Base-by-base conservation (phyloP, 1,284 basidiomycete species). In the Ceratobasidium theobromae region DNA sequence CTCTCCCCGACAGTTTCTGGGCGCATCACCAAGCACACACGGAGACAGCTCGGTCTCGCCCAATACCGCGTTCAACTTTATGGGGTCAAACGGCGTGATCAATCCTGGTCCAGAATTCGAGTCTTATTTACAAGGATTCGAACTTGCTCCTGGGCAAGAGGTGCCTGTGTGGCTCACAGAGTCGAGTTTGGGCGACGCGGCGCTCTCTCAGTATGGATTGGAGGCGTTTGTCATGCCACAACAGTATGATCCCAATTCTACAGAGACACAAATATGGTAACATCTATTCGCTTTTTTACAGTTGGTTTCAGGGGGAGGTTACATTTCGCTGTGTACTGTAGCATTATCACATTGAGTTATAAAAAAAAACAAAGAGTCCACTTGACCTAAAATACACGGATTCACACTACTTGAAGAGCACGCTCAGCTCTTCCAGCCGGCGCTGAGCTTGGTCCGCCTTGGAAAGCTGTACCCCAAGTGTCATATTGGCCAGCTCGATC, bases 401-500 rank as follows among this genome's bases (percentile, higher is more conserved):
- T n/a, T n/a, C n/a, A n/a, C n/a, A 48, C 41, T 60, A 60, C 55
- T 60, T 60, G 73, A 92, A 91, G 62, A 92, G 77, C 74, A 87
- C 83, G 69, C 83, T 82, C 69, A 93, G 80, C 73, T 93, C 91
- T 72, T 92, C 91, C 82, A 94, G 81, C 69, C 91, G 87, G 66
- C 91, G 86, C 71, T 89, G 86, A 76, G 91, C 78, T 72, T 95
- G 79, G 73, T 95, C 93, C 43, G 89, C 84, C 74, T 93, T 92
- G 78, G 83, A 91, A 76, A 90, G 84, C 72, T 83, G 86, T 70
- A 89, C 84, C 53, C 89, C 89, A 65, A 96, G 81, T 0, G 92
- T 93, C 84, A 96, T 86, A 71, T 95, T 92, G 32, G 93, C 95
- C 53, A 99, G 80, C 71, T 89, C 91, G 2, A 89, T 93, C 80